Conservation (phyloP, 148 eudicot genomes). For the Rhododendron ovatum region DNA sequence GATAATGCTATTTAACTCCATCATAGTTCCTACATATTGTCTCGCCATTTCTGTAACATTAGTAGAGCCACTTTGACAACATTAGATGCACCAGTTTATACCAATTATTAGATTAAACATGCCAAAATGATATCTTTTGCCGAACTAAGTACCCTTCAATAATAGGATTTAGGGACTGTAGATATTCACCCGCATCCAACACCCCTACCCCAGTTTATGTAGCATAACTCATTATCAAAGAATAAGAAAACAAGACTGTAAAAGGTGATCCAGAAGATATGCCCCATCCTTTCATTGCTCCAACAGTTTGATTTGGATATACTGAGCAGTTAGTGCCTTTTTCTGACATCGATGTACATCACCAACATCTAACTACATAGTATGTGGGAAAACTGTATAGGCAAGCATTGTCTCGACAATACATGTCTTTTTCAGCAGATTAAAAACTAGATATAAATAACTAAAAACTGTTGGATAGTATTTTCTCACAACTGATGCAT, state of each 20-base stretch:
- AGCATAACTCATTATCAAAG: background rate
- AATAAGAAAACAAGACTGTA: background rate
- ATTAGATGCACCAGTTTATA: no score
- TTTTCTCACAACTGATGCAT: slow-evolving; percentile 77
- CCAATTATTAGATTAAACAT: background rate
- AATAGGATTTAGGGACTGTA: background rate
- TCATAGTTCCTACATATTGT: background rate
- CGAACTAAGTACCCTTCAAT: background rate
- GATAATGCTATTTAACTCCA: background rate
- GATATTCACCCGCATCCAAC: background rate
- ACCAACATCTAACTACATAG: background rate
- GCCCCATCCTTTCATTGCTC: background rate
- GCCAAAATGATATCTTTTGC: background rate
- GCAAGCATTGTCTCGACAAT: background rate
- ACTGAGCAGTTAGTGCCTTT: background rate
- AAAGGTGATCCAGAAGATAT: background rate
- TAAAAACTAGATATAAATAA: background rate
- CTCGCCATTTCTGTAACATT: no score
- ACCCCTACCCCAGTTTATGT: background rate
- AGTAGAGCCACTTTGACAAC: no score
- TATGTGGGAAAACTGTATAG: background rate
- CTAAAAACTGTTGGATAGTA: background rate
- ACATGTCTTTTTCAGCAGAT: background rate
- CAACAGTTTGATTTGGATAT: background rate
- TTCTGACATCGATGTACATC: background rate